Percentiles rank a stretch among this genome's conserved stretches.
These are phyloP conservation scores for Whalleya microplaca DNA, from an alignment of 2,329 filamentous ascomycete species.

Conservation along the genomic window DNA sequence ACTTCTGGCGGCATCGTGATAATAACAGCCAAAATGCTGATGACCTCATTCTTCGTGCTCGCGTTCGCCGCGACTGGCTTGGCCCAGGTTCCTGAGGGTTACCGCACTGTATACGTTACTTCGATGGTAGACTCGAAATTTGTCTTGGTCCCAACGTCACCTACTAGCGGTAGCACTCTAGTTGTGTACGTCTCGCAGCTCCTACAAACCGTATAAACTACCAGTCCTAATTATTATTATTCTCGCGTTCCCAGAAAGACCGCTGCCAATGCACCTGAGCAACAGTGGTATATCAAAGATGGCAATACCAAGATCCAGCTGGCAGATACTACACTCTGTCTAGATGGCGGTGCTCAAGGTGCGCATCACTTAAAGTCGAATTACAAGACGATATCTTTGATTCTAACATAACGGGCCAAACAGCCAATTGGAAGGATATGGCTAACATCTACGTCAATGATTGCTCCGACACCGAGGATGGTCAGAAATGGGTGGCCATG, in stretches of 20 bases:
- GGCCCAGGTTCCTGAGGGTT: slow-evolving; percentile 42
- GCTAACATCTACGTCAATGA: slow-evolving; percentile 39
- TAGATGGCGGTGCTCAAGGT: slow-evolving; percentile 44
- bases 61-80: slow-evolving; percentile 41
- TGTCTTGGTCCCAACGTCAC: slow-evolving; percentile 42
- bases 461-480: slow-evolving; percentile 38
- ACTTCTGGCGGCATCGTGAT: background rate
- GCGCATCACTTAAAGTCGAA: slow-evolving; percentile 1
- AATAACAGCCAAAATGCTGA: slow-evolving; percentile 31
- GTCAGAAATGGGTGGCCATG: slow-evolving; percentile 44
- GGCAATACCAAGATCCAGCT: slow-evolving; percentile 43
- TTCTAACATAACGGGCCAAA: background rate
- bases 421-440: slow-evolving; percentile 47
- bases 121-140: slow-evolving; percentile 45
- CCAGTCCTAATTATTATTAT: slow-evolving; percentile 1
- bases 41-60: slow-evolving; percentile 33
- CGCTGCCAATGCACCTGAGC: slow-evolving; percentile 38
- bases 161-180: slow-evolving; percentile 38
- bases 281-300: slow-evolving; percentile 46
- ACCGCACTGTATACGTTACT: slow-evolving; percentile 44
- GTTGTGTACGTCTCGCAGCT: slow-evolving; percentile 38
- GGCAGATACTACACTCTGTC: slow-evolving; percentile 42
- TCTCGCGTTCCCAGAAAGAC: slow-evolving; percentile 34
- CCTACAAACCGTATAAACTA: background rate
- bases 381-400: slow-evolving; percentile 3